phyloP scores from a whole-genome alignment of 768 basidiomycete genomes.

The Mrakia frigida region DNA sequence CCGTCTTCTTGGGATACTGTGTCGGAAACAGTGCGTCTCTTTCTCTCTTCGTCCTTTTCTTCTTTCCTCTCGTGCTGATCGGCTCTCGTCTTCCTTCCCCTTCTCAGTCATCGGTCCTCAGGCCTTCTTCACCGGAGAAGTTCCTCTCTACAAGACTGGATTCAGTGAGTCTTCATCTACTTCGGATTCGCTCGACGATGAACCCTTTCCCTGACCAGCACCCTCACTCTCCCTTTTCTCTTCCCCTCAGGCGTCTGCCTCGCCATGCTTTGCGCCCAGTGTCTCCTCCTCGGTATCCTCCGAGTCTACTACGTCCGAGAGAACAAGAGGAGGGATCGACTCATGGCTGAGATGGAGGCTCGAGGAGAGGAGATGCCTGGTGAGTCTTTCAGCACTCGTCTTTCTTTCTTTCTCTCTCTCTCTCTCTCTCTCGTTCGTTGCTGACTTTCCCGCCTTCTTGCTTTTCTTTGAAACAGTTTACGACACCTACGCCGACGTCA shows the following conservation, averaged over 20 bases:
- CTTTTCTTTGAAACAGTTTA: not conserved
- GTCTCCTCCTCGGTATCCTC: not conserved
- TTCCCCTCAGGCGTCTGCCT: not conserved
- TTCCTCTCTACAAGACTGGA: constrained; percentile 35
- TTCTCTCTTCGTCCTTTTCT: not conserved
- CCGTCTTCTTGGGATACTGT: constrained; percentile 36
- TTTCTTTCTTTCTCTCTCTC: too few species aligned
- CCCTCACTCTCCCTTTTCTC: constrained; percentile 29
- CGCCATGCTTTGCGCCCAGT: constrained; percentile 5
- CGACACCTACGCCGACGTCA: constrained; percentile 6
- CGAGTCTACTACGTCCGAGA: constrained; percentile 16
- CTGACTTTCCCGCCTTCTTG: too few species aligned
- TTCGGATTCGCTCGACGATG: constrained; percentile 32
- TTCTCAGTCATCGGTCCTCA: constrained; percentile 34
- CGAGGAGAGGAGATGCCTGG: not conserved
- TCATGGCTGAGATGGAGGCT: constrained; percentile 18
- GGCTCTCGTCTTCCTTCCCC: not conserved
- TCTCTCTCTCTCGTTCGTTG: too few species aligned
- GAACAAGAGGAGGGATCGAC: constrained; percentile 21
- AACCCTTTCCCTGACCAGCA: constrained; percentile 11
- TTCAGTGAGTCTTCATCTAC: constrained; percentile 34
- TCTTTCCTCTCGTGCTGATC: not conserved
- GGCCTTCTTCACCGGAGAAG: constrained; percentile 36
- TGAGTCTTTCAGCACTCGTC: not conserved
- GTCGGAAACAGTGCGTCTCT: too few species aligned